Evolutionary conservation across 345 rosid genomes (phyloP), one percentile per base, ranked within the genome.

Genomic region (Isatis tinctoria): DNA sequence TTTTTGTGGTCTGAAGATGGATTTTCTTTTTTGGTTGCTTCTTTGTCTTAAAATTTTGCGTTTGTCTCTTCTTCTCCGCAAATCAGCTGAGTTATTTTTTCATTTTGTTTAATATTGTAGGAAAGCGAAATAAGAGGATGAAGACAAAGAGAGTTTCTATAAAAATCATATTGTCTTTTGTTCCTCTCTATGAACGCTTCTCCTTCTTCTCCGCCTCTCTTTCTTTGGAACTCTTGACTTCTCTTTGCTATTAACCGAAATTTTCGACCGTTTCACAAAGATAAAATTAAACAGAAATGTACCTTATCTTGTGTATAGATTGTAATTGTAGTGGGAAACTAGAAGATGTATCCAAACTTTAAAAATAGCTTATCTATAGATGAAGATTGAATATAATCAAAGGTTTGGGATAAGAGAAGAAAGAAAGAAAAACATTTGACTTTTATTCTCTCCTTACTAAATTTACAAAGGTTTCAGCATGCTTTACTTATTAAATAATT

Each of bases 191-290:
- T 6, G 68, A 65, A 65, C 63, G 80, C 10, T 71, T 71, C 80
- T 65, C 80, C 80, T 77, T 77, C 30, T 65, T 71, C 70, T 37
- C 2, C 80, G 73, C 61, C 12, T 48, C n/a, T 37, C 24, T 28
- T 57, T 39, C 18, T 10, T 54, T 73, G 53, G 33, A 72, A 39
- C 60, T 39, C 52, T 39, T 72, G 70, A 63, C 54, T 52, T 73
- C 36, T 72, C 63, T 32, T 52, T n/a, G 37, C 36, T 60, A 60
- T 39, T n/a, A 51, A 28, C 62, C 63, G 13, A 41, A 17, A 2
- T 6, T 52, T 52, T 64, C 4, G 35, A 64, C 41, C 17, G 56
- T 54, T 18, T 54, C 41, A 14, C 22, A 22, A 28, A 26, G 26
- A 12, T n/a, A 6, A n/a, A 44, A 14, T 5, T 12, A 26, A n/a